Evolutionary conservation across 2,329 filamentous ascomycete genomes (phyloP).

Genomic region (Penicillium thymicola): DNA sequence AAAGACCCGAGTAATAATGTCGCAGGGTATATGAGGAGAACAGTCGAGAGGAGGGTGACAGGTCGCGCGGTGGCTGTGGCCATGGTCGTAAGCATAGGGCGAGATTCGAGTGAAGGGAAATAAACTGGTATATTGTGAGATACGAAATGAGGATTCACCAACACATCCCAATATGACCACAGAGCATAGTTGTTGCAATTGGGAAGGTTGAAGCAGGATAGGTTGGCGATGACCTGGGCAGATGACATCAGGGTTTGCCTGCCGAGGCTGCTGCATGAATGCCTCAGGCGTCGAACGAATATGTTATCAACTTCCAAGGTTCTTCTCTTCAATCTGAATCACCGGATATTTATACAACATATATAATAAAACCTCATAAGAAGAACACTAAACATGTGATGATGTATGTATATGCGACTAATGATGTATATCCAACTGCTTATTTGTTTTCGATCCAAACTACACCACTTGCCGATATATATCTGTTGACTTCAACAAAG

Average conservation of each 20-base stretch:
- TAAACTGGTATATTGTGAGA: background rate
- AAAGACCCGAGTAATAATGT: slow-evolving; percentile 78
- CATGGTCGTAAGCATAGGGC: slow-evolving; percentile 11
- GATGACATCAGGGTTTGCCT: slow-evolving; percentile 13
- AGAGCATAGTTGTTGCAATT: slow-evolving; percentile 5
- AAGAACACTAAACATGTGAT: background rate
- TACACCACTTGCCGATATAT: background rate
- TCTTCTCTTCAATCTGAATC: background rate
- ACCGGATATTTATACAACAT: background rate
- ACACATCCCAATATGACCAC: background rate
- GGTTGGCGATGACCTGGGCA: slow-evolving; percentile 2
- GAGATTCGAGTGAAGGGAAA: background rate
- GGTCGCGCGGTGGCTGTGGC: slow-evolving; percentile 15
- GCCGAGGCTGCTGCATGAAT: slow-evolving; percentile 1
- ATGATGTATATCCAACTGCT: background rate
- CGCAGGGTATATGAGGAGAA: slow-evolving; percentile 69
- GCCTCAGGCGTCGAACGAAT: slow-evolving; percentile 3
- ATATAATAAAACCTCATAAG: background rate
- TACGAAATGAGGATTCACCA: background rate
- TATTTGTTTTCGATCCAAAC: background rate
- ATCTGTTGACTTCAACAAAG: background rate
- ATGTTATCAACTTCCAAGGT: background rate
- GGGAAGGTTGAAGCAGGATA: slow-evolving; percentile 4
- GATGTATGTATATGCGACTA: background rate
- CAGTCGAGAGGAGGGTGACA: slow-evolving; percentile 53